Evolutionary conservation across 2,329 filamentous ascomycete genomes (phyloP), one percentile per base, ranked within the genome.

Genomic region (Verticillium dahliae): DNA sequence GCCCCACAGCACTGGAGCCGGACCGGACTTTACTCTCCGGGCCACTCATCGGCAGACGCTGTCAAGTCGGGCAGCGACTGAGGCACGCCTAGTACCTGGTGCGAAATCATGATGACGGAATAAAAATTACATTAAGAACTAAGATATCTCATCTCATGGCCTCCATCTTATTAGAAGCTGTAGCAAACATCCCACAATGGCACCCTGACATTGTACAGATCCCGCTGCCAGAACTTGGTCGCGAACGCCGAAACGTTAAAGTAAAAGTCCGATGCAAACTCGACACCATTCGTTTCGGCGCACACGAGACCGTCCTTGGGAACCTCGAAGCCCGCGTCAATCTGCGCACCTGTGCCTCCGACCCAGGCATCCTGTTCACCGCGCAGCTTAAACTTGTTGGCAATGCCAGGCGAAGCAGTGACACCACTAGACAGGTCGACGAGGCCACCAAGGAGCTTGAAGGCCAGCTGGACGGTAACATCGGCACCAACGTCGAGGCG

Each of bases 351-450:
- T 6, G 58, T 62, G n/a, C 45, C 61, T 18, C 63, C 67, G 31
- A 65, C 59, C 4, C 66, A 67, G 6, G 68, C 63, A 37, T 67
- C 61, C 62, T 72, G 70, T 52, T 66, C 63, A 0, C 68, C 68
- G 38, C 66, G 65, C 3, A 74, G 66, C 11, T 65, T 66, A 62
- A 78, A 73, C 14, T 69, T 68, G 65, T 77, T 78, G 55, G 70
- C 66, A 63, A 78, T 72, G 33, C 71, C 71, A 5, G 76, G 73
- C 6, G 67, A 69, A 2, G 73, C 73, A 1, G 72, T 74, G 38
- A 78, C 59, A 9, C 76, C 76, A n/a, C 71, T 70, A 18, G 72
- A 75, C 37, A 76, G 69, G 63, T 76, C 72, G 57, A 75, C 65
- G 6, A 73, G 56, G 22, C 74, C 64, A 62, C 74, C 66, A 59